Evolutionary conservation across 2,329 filamentous ascomycete genomes (phyloP), one percentile per base, ranked within the genome.

Genomic region (Chrysoporthe austroafricana): DNA sequence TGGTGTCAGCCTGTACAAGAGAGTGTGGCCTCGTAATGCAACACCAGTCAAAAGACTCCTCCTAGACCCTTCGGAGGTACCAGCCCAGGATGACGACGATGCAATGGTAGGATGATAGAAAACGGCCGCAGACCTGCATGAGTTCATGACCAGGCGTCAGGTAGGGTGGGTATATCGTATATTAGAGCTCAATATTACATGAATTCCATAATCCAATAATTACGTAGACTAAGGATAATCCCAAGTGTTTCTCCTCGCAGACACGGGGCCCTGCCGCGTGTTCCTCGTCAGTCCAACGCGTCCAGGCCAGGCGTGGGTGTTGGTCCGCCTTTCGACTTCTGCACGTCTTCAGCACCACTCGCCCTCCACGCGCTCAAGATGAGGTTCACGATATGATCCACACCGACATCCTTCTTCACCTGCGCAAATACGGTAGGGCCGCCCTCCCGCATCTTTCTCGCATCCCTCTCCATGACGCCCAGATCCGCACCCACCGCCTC

Each of bases 371-470:
- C 94, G 76, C 93, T 97, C 74, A 96, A 74, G 63, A 99, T 92
- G 80, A 98, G 79, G 72, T 92, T 91, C 18, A 97, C 88, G 76
- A 98, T 97, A 77, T 96, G 90, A 70, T 94, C 87, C 8, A 98
- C 88, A 1, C 89, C 93, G 69, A 94, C 90, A 1, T 90, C 89
- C 80, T 94, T 91, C 88, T 98, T 99, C n/a, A 99, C 94, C 82
- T 97, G 93, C 0, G 94, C 95, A 77, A 98, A 97, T 3, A 99
- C 92, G 0, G 95, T 97, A 5, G 96, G 96, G 0, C 96, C 96
- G 2, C 94, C 95, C 79, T 98, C 95, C 63, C 96, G 86, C 88
- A 99, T 99, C 85, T 94, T 95, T 74, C 93, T 86, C 16, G 94
- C 91, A 80, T 98, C 96, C 67, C 94, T 83, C 82, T 98, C 96